Conservation (phyloP, 1,139 yeast species). For the Geotrichum histeridarum region DNA sequence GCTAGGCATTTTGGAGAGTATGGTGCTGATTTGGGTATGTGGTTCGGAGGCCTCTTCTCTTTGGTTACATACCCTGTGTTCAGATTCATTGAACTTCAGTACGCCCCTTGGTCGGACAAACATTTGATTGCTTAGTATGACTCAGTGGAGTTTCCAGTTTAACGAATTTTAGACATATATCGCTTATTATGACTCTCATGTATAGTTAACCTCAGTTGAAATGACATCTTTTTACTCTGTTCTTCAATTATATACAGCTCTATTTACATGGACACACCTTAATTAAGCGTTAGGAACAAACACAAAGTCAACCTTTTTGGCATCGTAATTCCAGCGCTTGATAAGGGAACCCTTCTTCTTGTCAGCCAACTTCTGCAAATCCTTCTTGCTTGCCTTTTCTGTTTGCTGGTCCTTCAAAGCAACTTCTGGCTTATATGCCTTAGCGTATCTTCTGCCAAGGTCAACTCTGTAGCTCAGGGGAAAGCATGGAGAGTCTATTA, state of each 20-base stretch:
- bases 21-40: constrained; percentile 80
- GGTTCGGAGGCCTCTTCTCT: constrained; percentile 71
- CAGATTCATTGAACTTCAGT: constrained; percentile 58
- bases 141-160: too few relatives aligned
- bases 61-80: constrained; percentile 58
- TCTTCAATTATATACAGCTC: constrained; percentile 1
- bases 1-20: constrained; percentile 51
- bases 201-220: background rate
- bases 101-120: constrained; percentile 19
- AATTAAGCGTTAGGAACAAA: constrained; percentile 24
- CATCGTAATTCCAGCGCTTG: constrained; percentile 49
- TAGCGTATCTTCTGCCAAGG: constrained; percentile 41
- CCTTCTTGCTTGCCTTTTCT: constrained; percentile 26
- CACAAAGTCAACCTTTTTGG: constrained; percentile 40
- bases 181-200: background rate
- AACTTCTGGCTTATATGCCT: constrained; percentile 39
- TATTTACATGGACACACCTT: background rate
- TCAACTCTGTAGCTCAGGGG: constrained; percentile 40
- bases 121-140: constrained; percentile 1
- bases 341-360: constrained; percentile 35
- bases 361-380: constrained; percentile 13
- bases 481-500: constrained; percentile 34
- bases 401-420: constrained; percentile 27
- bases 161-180: background rate
- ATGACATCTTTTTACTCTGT: background rate